Evolutionary conservation across 2,329 filamentous ascomycete species (phyloP).

Genomic region (Xenoacremonium recifei): DNA sequence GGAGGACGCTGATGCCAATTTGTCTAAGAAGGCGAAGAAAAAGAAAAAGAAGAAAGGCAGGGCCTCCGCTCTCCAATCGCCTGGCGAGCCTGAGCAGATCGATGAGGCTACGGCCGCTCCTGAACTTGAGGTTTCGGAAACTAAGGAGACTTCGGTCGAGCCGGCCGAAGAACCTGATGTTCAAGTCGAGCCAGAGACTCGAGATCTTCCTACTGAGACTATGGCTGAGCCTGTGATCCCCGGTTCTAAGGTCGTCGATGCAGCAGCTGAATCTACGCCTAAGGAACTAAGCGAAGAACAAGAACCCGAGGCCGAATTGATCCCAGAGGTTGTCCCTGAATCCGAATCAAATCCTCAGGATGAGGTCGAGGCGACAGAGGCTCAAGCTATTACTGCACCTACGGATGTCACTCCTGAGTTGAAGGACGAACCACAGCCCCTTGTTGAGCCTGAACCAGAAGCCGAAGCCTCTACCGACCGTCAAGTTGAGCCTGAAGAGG

Average conservation of each 20-base stretch:
- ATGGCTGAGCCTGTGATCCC: too few species aligned
- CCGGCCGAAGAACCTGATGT: too few species aligned
- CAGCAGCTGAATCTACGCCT: too few species aligned
- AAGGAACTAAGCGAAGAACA: too few species aligned
- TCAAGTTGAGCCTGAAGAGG: conserved; percentile 7
- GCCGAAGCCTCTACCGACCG: neutral
- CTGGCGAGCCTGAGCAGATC: neutral
- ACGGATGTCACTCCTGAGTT: neutral
- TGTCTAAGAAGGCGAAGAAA: conserved; percentile 5
- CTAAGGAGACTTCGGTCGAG: too few species aligned
- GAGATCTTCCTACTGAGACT: too few species aligned
- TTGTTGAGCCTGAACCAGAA: neutral
- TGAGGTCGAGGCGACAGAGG: neutral
- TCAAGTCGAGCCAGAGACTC: too few species aligned
- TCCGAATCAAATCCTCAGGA: neutral
- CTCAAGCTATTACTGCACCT: neutral
- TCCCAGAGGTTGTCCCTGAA: neutral
- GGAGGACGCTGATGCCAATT: neutral
- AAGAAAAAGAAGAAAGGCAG: conserved; percentile 15
- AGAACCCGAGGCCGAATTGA: neutral
- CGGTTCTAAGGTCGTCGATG: too few species aligned
- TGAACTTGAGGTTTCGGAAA: neutral
- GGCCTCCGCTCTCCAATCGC: conserved; percentile 1
- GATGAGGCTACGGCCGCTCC: neutral
- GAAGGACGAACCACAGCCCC: neutral